Evolutionary conservation across 129 eudicot genomes (phyloP).

Genomic region (Artemisia tridentata): DNA sequence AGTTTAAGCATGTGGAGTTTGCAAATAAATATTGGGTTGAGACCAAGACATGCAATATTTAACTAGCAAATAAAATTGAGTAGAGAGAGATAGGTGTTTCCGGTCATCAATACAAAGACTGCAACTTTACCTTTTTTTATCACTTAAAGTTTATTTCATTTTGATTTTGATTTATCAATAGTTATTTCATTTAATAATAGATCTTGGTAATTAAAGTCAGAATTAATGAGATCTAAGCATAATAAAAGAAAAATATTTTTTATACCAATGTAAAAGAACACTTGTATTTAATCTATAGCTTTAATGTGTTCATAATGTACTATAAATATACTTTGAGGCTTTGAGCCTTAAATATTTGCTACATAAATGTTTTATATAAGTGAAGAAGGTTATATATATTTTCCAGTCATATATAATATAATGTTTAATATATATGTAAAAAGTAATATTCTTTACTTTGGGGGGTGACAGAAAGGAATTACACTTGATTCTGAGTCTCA

Average conservation of each 20-base stretch:
- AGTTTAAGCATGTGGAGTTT: slow-evolving; percentile 63
- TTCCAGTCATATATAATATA: background rate
- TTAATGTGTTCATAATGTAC: too few relatives aligned
- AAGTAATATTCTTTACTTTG: slow-evolving; percentile 51
- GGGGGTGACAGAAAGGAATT: slow-evolving; percentile 51
- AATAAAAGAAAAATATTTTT: background rate
- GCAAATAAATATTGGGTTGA: slow-evolving; percentile 53
- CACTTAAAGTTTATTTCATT: slow-evolving; percentile 18
- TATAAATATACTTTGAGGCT: too few relatives aligned
- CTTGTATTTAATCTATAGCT: too few relatives aligned
- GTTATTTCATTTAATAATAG: too few relatives aligned
- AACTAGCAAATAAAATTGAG: slow-evolving; percentile 28
- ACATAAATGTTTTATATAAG: background rate
- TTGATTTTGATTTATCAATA: background rate
- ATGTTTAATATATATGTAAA: background rate
- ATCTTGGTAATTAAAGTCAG: slow-evolving; percentile 1
- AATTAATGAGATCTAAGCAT: slow-evolving; percentile 2
- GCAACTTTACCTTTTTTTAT: slow-evolving; percentile 59
- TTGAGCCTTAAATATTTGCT: background rate
- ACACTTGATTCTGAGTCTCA: slow-evolving; percentile 69
- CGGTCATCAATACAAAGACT: slow-evolving; percentile 87
- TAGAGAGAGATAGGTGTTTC: slow-evolving; percentile 51
- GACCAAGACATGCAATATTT: slow-evolving; percentile 66
- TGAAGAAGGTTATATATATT: background rate
- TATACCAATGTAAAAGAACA: too few relatives aligned